Conservation (phyloP, 495 filamentous ascomycete genomes). For the Niebla homalea region DNA sequence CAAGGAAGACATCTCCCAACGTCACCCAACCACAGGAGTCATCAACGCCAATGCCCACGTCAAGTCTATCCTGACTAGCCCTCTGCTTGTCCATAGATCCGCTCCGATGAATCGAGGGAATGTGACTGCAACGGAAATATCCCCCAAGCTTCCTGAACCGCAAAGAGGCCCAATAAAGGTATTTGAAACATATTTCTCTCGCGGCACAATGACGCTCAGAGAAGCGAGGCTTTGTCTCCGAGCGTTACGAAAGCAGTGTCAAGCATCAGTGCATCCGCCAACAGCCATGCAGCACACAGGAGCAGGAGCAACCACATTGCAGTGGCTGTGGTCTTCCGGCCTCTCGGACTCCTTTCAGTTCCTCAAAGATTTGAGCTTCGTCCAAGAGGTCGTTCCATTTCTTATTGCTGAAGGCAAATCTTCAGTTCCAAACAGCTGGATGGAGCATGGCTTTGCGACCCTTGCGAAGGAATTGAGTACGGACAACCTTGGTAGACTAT, state of each 20-base stretch:
- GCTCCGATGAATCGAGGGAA: neutral
- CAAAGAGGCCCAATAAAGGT: slow-evolving; percentile 28
- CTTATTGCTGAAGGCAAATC: slow-evolving; percentile 35
- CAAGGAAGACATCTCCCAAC: slow-evolving; percentile 53
- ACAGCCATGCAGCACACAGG: slow-evolving; percentile 24
- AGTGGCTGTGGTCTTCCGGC: slow-evolving; percentile 40
- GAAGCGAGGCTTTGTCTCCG: slow-evolving; percentile 18
- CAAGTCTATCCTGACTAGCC: slow-evolving; percentile 54
- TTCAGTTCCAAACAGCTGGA: slow-evolving; percentile 19
- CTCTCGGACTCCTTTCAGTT: slow-evolving; percentile 26
- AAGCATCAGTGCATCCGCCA: slow-evolving; percentile 15
- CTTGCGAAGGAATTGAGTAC: neutral
- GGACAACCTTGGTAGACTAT: neutral
- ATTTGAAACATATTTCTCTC: slow-evolving; percentile 26
- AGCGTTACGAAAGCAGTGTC: slow-evolving; percentile 20
- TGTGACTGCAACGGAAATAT: neutral
- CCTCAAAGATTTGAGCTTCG: slow-evolving; percentile 20
- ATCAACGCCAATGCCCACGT: slow-evolving; percentile 43
- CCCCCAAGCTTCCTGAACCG: neutral
- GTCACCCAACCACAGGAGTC: slow-evolving; percentile 35
- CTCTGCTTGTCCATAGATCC: slow-evolving; percentile 34
- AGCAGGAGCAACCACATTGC: slow-evolving; percentile 29
- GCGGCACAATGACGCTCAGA: slow-evolving; percentile 15
- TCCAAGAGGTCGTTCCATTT: slow-evolving; percentile 28
- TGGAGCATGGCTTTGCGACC: slow-evolving; percentile 27